These are phyloP conservation scores for Pterula multifida DNA, from an alignment of 1,284 basidiomycete genomes.

Conservation along the genomic window DNA sequence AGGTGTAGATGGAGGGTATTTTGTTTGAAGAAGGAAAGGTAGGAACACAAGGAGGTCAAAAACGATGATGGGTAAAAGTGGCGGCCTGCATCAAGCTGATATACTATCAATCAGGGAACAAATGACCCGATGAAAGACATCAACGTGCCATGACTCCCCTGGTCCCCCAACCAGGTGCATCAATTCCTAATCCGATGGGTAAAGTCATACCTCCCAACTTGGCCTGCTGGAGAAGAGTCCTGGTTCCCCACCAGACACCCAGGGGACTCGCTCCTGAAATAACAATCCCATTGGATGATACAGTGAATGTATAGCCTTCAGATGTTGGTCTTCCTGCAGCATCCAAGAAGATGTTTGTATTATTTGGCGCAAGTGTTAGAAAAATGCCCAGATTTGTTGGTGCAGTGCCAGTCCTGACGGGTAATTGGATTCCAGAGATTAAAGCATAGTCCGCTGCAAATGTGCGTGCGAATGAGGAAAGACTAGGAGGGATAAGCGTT, in stretches of 20 bases:
- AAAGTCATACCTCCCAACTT: constrained; percentile 15
- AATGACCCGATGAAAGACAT: background rate
- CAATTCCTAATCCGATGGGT: constrained; percentile 18
- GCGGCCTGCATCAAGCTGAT: constrained; percentile 20
- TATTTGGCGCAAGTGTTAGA: constrained; percentile 14
- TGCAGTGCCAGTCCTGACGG: constrained; percentile 11
- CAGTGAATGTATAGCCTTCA: constrained; percentile 22
- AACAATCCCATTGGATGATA: constrained; percentile 13
- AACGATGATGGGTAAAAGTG: constrained; percentile 23
- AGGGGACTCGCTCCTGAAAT: constrained; percentile 21
- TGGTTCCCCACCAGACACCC: constrained; percentile 25
- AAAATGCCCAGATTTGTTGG: constrained; percentile 14
- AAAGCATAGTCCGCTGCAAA: constrained; percentile 20
- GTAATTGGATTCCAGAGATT: constrained; percentile 8
- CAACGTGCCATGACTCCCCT: constrained; percentile 23
- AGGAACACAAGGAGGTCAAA: constrained; percentile 22
- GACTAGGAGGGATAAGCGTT: constrained; percentile 21
- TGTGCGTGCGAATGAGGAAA: constrained; percentile 19
- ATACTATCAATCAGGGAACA: background rate
- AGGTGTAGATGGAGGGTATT: constrained; percentile 20
- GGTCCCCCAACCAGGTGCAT: constrained; percentile 25
- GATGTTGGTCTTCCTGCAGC: constrained; percentile 20
- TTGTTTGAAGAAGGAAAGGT: constrained; percentile 26
- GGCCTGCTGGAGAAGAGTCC: constrained; percentile 21
- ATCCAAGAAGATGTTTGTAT: constrained; percentile 13